A percentile compares a stretch with the other conserved stretches of the same genome.
phyloP scores from a whole-genome alignment of 257 asterid species.

The Parsonsia alboflavescens region DNA sequence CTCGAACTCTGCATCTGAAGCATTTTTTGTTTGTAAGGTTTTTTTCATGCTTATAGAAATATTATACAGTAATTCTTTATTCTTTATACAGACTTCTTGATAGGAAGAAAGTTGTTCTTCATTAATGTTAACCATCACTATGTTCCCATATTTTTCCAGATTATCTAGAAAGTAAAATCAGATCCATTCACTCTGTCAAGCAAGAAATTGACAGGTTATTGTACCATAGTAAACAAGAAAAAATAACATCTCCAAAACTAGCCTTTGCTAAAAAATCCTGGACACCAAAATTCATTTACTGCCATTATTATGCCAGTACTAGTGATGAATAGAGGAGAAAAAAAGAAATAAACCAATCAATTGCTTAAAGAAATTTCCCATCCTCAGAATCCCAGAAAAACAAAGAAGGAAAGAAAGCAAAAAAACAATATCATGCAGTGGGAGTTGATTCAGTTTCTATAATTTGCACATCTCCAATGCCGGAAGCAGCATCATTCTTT shows the following conservation, averaged over 20 bases:
- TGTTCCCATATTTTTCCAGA: not conserved
- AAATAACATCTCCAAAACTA: constrained; percentile 3
- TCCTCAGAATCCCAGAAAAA: not conserved
- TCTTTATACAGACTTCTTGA: no score
- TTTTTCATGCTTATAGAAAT: not conserved
- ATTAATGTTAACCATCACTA: not conserved
- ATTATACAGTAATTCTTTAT: no score
- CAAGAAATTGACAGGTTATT: not conserved
- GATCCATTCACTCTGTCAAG: not conserved
- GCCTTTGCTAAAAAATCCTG: constrained; percentile 7
- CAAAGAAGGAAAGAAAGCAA: not conserved
- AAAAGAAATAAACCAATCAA: constrained; percentile 6
- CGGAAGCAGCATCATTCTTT: constrained; percentile 27
- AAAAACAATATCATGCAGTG: constrained; percentile 18
- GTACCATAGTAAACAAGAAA: not conserved
- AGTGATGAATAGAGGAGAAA: not conserved
- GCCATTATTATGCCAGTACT: constrained; percentile 24
- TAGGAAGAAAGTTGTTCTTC: no score
- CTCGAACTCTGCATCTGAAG: no score
- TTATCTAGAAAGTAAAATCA: not conserved
- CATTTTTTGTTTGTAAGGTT: not conserved
- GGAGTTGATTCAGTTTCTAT: constrained; percentile 28
- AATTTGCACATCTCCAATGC: constrained; percentile 20
- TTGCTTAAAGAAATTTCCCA: not conserved
- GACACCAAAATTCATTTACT: constrained; percentile 15